A percentile compares a stretch with the other conserved stretches of the same genome.
phyloP scores from a whole-genome alignment of 2,329 filamentous ascomycete genomes.

The Mycosphaerelloides madeirae region DNA sequence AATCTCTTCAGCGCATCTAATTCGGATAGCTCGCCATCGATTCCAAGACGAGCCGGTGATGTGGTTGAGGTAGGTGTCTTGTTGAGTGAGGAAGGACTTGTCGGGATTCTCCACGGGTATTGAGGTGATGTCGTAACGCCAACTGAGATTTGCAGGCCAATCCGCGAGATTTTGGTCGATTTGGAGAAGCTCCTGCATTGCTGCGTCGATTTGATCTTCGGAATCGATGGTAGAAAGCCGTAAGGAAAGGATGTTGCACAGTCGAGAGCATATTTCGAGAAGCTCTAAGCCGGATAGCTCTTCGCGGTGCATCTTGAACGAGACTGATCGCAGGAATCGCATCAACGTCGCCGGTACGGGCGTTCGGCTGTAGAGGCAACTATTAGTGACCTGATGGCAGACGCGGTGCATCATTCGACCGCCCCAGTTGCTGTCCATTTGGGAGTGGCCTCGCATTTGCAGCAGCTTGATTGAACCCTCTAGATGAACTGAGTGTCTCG shows the following conservation, averaged over 20 bases:
- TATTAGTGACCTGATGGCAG: conserved; percentile 1
- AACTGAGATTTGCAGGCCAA: conserved; percentile 3
- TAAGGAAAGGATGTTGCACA: conserved; percentile 4
- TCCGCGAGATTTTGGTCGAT: conserved; percentile 5
- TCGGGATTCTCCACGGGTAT: conserved; percentile 1
- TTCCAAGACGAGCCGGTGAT: conserved; percentile 8
- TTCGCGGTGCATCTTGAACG: conserved; percentile 5
- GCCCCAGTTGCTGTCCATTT: conserved; percentile 3
- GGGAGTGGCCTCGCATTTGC: conserved; percentile 4
- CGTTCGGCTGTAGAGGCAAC: conserved; percentile 1
- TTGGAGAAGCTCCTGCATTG: not conserved
- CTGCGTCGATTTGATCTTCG: not conserved
- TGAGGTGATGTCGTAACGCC: not conserved
- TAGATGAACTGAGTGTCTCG: conserved; percentile 5
- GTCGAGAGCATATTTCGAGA: conserved; percentile 1
- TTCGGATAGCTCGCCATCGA: conserved; percentile 7
- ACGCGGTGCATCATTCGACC: conserved; percentile 5
- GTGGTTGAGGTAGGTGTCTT: conserved; percentile 10
- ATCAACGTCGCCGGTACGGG: conserved; percentile 1
- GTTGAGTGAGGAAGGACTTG: conserved; percentile 2
- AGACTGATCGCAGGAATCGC: not conserved
- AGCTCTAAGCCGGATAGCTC: conserved; percentile 5
- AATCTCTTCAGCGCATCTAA: conserved; percentile 10
- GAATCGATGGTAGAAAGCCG: not conserved
- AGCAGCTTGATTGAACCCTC: conserved; percentile 7